Evolutionary conservation across 345 rosid genomes (phyloP).

Genomic region (Geranium brycei): DNA sequence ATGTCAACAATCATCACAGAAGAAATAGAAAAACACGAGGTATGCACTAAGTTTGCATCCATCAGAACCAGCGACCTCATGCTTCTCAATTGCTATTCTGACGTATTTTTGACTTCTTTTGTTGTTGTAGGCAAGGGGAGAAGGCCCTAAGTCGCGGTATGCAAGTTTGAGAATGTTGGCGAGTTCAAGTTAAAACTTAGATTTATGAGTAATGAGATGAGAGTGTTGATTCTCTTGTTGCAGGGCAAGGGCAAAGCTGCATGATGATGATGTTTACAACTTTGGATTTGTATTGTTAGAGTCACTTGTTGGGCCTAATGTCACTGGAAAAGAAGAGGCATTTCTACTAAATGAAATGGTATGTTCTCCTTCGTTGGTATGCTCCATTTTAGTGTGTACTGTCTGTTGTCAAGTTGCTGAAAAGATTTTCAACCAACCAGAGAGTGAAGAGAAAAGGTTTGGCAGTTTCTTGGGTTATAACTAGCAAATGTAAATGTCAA

Average conservation of each 20-base stretch:
- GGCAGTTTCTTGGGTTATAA: too few species aligned
- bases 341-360: conserved; percentile 90
- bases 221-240: conserved; percentile 9
- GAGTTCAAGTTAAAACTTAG: too few species aligned
- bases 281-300: conserved; percentile 87
- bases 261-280: conserved; percentile 92
- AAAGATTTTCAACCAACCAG: too few species aligned
- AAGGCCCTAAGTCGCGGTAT: conserved; percentile 44
- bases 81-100: conserved; percentile 3
- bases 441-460: too few species aligned
- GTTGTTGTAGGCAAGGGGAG: conserved; percentile 49
- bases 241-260: conserved; percentile 39
- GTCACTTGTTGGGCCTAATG: conserved; percentile 78
- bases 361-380: conserved; percentile 1
- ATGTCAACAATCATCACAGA: conserved; percentile 53
- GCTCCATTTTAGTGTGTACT: too few species aligned
- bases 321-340: conserved; percentile 64
- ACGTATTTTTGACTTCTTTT: conserved; percentile 12
- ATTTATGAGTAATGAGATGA: too few species aligned
- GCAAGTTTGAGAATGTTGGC: not conserved
- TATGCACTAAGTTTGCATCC: conserved; percentile 8
- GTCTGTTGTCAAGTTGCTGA: conserved; percentile 20
- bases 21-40: conserved; percentile 58
- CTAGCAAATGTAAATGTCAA: too few species aligned
- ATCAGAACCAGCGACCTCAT: not conserved